Percentiles rank a stretch among this genome's conserved stretches.
Evolutionary conservation across 805 yeast genomes (phyloP).

Genomic region (Wickerhamomyces bisporus): DNA sequence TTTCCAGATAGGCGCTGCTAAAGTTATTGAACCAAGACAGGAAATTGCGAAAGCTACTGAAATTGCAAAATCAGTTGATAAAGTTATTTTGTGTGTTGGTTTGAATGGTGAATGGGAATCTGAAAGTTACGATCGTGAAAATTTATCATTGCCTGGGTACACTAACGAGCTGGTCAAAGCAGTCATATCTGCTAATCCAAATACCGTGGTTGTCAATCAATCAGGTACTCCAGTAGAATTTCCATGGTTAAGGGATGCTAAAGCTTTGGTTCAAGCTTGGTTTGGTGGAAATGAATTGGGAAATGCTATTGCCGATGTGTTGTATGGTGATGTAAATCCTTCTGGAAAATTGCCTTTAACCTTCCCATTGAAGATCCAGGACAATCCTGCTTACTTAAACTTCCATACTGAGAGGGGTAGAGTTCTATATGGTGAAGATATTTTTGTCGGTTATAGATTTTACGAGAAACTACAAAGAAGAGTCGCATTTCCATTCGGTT

Average conservation of each 20-base stretch:
- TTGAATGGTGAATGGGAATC: conserved; percentile 52
- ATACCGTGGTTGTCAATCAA: conserved; percentile 50
- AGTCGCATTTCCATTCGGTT: conserved; percentile 51
- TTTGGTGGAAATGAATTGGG: conserved; percentile 57
- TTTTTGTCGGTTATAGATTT: conserved; percentile 51
- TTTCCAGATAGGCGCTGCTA: conserved; percentile 26
- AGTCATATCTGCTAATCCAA: conserved; percentile 41
- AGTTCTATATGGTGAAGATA: conserved; percentile 53
- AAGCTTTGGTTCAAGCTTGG: conserved; percentile 47
- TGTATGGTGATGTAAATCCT: conserved; percentile 52
- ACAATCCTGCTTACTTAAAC: conserved; percentile 47
- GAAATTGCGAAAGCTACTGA: conserved; percentile 36
- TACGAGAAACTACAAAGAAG: conserved; percentile 42
- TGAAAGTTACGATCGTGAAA: conserved; percentile 52
- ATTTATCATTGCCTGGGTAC: conserved; percentile 46
- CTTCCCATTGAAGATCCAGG: conserved; percentile 41
- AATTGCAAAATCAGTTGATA: conserved; percentile 43
- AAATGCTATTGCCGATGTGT: conserved; percentile 53
- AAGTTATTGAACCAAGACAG: conserved; percentile 20
- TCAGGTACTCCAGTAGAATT: conserved; percentile 58
- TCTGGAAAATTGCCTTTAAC: conserved; percentile 48
- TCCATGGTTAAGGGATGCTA: conserved; percentile 44
- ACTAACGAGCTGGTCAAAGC: conserved; percentile 41
- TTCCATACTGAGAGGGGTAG: conserved; percentile 42
- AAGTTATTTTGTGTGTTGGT: conserved; percentile 48